Conservation (phyloP, 1,139 yeast genomes). For the Wickerhamomyces sp. region DNA sequence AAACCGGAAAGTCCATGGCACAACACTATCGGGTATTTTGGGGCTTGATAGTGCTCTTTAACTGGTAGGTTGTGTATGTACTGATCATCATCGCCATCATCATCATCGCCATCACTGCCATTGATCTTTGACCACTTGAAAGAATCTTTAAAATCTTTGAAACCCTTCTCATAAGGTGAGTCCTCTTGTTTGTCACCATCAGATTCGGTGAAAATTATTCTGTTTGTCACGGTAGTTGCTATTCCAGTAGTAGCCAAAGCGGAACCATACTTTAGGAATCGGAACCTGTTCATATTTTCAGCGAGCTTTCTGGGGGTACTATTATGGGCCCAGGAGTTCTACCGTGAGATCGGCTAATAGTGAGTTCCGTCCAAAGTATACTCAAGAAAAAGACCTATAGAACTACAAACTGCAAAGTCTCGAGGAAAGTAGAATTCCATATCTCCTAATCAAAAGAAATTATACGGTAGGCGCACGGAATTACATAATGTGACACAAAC, state of each 20-base stretch:
- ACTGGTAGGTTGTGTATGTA: conserved; percentile 19
- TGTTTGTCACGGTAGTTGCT: conserved; percentile 6
- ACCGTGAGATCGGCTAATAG: too few relatives aligned
- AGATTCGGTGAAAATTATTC: conserved; percentile 9
- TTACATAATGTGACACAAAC: too few relatives aligned
- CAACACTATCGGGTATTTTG: conserved; percentile 60
- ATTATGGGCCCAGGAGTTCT: too few relatives aligned
- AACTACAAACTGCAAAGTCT: too few relatives aligned
- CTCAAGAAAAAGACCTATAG: too few relatives aligned
- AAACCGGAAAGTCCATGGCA: conserved; percentile 88
- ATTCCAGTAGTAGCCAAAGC: conserved; percentile 9
- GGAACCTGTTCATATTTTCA: neutral
- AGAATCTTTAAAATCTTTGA: conserved; percentile 5
- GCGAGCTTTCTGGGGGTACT: too few relatives aligned
- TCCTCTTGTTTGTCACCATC: neutral
- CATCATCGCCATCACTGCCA: neutral
- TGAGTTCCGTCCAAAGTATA: too few relatives aligned
- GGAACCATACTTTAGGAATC: conserved; percentile 7
- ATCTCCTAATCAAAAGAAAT: too few relatives aligned
- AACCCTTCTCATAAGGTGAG: conserved; percentile 1
- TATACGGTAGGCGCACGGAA: too few relatives aligned
- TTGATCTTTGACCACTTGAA: conserved; percentile 9
- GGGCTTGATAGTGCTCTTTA: conserved; percentile 30
- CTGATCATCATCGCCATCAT: conserved; percentile 6
- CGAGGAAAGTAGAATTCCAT: too few relatives aligned